These are phyloP conservation scores for Solanum hybrid DNA, from an alignment of 305 asterid species.

Conservation along the genomic window DNA sequence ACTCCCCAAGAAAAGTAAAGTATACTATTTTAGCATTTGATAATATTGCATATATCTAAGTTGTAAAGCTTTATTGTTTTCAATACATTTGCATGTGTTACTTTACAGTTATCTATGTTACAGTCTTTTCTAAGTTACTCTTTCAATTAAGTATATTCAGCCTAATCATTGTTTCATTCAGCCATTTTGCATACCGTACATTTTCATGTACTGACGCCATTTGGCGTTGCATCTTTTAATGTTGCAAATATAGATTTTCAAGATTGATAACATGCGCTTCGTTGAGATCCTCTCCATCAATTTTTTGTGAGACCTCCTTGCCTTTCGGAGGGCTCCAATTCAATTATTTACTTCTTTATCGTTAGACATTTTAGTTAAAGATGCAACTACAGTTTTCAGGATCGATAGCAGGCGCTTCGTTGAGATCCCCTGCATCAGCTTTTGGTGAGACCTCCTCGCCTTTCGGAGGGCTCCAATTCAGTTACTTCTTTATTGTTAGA, in stretches of 20 bases:
- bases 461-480: neutral
- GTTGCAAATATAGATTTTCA: neutral
- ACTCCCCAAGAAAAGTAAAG: neutral
- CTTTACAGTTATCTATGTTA: neutral
- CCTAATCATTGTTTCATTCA: neutral
- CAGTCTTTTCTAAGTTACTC: neutral
- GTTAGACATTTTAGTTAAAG: neutral
- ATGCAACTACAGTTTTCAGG: neutral
- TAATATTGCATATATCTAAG: neutral
- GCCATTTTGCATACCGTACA: neutral
- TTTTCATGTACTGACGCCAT: neutral
- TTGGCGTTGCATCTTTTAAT: neutral
- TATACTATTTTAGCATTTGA: neutral
- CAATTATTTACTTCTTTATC: neutral
- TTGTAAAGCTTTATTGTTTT: neutral
- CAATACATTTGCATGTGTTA: neutral
- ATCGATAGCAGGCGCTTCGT: neutral
- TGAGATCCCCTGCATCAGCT: neutral
- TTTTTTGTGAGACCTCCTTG: neutral
- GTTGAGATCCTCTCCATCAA: neutral
- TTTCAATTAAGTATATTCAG: neutral
- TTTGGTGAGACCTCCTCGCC: neutral
- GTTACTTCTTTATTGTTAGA: neutral
- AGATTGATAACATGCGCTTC: neutral
- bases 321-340: neutral